Percentiles rank a stretch among this genome's conserved stretches.
These are phyloP conservation scores for Periconia sp. DNA, from an alignment of 2,329 filamentous ascomycete genomes.

Conservation along the genomic window DNA sequence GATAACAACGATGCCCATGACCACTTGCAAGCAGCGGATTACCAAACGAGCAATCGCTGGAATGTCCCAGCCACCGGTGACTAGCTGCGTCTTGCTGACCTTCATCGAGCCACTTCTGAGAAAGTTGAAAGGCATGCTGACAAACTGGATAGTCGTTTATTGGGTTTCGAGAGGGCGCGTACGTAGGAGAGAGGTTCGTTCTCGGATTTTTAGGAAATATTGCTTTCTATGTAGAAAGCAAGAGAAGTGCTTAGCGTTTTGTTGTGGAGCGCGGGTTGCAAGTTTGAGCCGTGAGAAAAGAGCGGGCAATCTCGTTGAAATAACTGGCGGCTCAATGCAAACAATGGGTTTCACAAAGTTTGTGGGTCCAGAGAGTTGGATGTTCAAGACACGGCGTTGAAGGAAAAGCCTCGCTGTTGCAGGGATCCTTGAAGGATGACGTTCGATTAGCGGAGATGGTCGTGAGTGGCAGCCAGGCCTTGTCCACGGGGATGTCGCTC, in stretches of 20 bases:
- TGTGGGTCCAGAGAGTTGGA: constrained; percentile 1
- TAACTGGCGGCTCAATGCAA: not conserved
- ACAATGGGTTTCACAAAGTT: constrained; percentile 6
- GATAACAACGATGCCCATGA: constrained; percentile 76
- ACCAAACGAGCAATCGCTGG: no score
- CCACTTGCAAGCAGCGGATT: constrained; percentile 78
- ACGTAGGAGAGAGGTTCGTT: constrained; percentile 5
- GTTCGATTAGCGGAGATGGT: constrained; percentile 11
- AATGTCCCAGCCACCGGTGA: no score
- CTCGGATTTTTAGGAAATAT: not conserved
- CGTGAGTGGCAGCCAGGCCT: constrained; percentile 24
- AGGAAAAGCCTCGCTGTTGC: constrained; percentile 8
- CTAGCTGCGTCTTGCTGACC: constrained; percentile 32
- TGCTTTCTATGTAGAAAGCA: not conserved
- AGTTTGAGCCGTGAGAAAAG: no score
- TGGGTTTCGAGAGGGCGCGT: constrained; percentile 8
- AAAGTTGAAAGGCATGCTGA: constrained; percentile 38
- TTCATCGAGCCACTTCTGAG: constrained; percentile 34
- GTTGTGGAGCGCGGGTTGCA: no score
- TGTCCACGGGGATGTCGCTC: constrained; percentile 22
- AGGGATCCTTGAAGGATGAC: constrained; percentile 23
- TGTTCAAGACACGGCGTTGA: not conserved
- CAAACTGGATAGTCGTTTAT: constrained; percentile 18
- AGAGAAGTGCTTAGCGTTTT: not conserved
- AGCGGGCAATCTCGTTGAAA: not conserved